Base-by-base conservation (phyloP, 805 yeast species). In the Priceomyces fermenticarens region DNA sequence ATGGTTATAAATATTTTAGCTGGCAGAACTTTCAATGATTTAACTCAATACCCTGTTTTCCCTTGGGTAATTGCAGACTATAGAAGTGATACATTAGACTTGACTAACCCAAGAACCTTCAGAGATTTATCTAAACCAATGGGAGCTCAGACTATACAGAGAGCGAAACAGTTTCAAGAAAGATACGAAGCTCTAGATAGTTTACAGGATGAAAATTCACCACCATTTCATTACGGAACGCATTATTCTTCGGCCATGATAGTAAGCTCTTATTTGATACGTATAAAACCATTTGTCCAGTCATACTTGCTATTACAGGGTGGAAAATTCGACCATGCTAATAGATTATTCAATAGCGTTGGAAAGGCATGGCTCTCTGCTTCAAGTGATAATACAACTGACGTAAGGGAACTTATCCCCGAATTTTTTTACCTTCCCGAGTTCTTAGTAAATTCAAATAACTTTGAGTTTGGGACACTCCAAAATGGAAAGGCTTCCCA, bases 201-300 rank as follows among this genome's bases (percentile, higher is more conserved):
- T 40, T 65, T 88, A 42, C 52, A 75, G 12, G 89, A 84, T 47
- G 68, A 62, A 0, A 44, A 51, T 14, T 69, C 88, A 0, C 88
- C 89, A 0, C 86, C 96, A 0, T 88, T 88, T 60, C 96, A 88
- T 57, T 88, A 88, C 54, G 97, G 97, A 2, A 89, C 97, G 0
- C 97, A 88, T 58, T 88, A 88, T 56, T 88, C 96, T 0, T 86
- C 95, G 0, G 95, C 96, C 0, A 89, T 88, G 97, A 88, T 88
- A 54, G 96, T 88, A 2, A 75, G 95, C 0, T 84, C 93, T 0
- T 88, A 77, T 51, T 59, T 88, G 47, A 86, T 88, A 30, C 69
- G 97, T 36, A 51, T 88, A 17, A 77, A 82, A 46, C 97, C 97
- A 0, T 86, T 80, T 60, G 91, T 85, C 2, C 86, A 85, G 39